phyloP scores from a whole-genome alignment of 2,329 filamentous ascomycete species.

The Hymenotorrendiella dingleyae region DNA sequence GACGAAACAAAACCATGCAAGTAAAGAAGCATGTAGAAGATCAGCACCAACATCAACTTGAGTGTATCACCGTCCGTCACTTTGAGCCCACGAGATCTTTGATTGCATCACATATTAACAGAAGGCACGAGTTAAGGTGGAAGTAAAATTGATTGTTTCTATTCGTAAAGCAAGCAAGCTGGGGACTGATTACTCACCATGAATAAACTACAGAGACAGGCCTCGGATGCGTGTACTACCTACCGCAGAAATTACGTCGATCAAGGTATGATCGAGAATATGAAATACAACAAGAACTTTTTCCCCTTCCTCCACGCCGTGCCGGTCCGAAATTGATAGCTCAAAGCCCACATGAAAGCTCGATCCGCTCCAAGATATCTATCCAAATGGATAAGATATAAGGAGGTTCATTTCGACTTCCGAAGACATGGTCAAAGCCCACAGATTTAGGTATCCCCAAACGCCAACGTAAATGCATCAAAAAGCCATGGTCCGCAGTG shows the following conservation, averaged over 20 bases:
- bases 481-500: slow-evolving; percentile 20
- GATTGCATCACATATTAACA: too few species aligned
- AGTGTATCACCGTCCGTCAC: too few species aligned
- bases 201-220: slow-evolving; percentile 21
- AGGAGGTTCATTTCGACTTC: slow-evolving; percentile 31
- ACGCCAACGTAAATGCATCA: slow-evolving; percentile 25
- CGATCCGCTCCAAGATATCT: slow-evolving; percentile 28
- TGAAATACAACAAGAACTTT: slow-evolving; percentile 17
- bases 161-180: too few species aligned
- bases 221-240: slow-evolving; percentile 13
- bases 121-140: too few species aligned
- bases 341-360: slow-evolving; percentile 29
- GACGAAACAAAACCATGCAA: too few species aligned
- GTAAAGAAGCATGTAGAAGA: too few species aligned
- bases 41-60: too few species aligned
- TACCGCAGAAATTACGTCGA: slow-evolving; percentile 10
- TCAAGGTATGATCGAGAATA: slow-evolving; percentile 1
- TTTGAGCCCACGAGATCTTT: too few species aligned
- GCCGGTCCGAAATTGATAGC: slow-evolving; percentile 8
- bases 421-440: slow-evolving; percentile 30
- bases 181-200: slow-evolving; percentile 21
- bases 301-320: slow-evolving; percentile 6
- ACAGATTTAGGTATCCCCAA: slow-evolving; percentile 24
- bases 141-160: too few species aligned
- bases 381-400: slow-evolving; percentile 16